Base-by-base conservation (phyloP, 192 early-diverging fungal genomes). In the Dispira simplex region DNA sequence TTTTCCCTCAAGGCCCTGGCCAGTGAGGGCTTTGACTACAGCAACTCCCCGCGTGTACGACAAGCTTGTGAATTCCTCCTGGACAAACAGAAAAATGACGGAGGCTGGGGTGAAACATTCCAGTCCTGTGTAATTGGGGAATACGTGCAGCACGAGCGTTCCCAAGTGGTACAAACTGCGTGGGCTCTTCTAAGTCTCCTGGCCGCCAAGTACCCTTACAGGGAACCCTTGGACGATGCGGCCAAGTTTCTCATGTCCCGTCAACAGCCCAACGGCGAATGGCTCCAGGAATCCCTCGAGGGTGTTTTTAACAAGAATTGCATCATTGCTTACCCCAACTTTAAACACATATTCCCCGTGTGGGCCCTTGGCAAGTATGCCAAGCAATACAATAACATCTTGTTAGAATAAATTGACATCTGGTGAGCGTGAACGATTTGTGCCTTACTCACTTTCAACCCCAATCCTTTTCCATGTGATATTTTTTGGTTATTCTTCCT, bases 231-330 rank as follows among this genome's bases (percentile, higher is more conserved):
- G 65, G 72, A 77, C 43, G 74, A 78, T 21, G 91, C 81, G 46
- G 77, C 90, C 55, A 63, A 83, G 69, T 72, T 95, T 48, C 76
- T 98, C 63, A 90, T 92, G 88, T 71, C 71, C 11, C 71, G 90
- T 28, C 97, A 99, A 77, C 88, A 85, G 62, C 72, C 81, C 12
- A 93, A 89, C 65, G 97, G 97, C 46, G 86, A 92, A 71, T 99
- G 95, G 94, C 79, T 85, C 14, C 97, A 99, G 71, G 97, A 99
- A 69, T 85, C 80, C 26, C 93, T 97, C 64, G 97, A 99, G 73
- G 97, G 97, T 47, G 92, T 99, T 43, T 99, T 99, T 72, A 99
- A 96, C 80, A 86, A 91, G 70, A 87, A 83, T 52, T 91, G 85
- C 66, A 82, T 73, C 28, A 86, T 91, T 64, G 81, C 86, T 28